phyloP scores from a whole-genome alignment of 768 basidiomycete genomes.

The Stropharia rugosoannulata region DNA sequence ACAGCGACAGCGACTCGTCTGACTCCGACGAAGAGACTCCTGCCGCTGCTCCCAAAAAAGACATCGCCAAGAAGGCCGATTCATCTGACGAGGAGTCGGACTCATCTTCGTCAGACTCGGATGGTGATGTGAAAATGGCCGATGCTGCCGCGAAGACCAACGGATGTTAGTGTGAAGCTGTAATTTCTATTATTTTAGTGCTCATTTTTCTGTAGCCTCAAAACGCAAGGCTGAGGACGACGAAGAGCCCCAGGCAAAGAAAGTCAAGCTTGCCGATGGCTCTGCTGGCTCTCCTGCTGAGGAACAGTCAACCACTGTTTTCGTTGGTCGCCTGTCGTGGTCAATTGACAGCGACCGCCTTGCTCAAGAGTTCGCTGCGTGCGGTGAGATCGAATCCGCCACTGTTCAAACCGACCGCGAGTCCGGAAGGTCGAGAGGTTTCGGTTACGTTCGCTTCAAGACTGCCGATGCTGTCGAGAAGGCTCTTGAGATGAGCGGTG shows the following conservation, averaged over 20 bases:
- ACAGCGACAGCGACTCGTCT: slow-evolving; percentile 26
- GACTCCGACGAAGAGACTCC: slow-evolving; percentile 28
- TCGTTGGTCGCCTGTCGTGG: slow-evolving; percentile 94
- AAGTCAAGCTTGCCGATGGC: slow-evolving; percentile 72
- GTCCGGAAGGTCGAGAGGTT: slow-evolving; percentile 80
- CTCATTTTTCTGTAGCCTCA: slow-evolving; percentile 31
- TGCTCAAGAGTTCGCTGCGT: slow-evolving; percentile 83
- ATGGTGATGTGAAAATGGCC: slow-evolving; percentile 61
- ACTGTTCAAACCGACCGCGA: slow-evolving; percentile 85
- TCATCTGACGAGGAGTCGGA: slow-evolving; percentile 22
- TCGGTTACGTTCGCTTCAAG: slow-evolving; percentile 81
- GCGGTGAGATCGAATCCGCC: slow-evolving; percentile 88
- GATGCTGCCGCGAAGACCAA: slow-evolving; percentile 36
- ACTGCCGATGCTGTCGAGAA: slow-evolving; percentile 72
- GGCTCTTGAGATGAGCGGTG: slow-evolving; percentile 78
- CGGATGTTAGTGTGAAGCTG: slow-evolving; percentile 11
- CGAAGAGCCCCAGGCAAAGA: slow-evolving; percentile 66
- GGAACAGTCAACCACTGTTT: slow-evolving; percentile 70
- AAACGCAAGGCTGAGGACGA: slow-evolving; percentile 84
- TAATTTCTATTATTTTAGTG: background rate
- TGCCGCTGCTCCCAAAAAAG: slow-evolving; percentile 2
- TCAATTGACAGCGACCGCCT: slow-evolving; percentile 97
- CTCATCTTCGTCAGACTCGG: slow-evolving; percentile 35
- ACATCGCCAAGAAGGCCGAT: slow-evolving; percentile 26
- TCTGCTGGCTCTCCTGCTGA: slow-evolving; percentile 43